Percentiles rank a stretch among this genome's conserved stretches.
These are phyloP conservation scores for Purpureocillium lavendulum DNA, from an alignment of 2,329 filamentous ascomycete species.

Conservation along the genomic window DNA sequence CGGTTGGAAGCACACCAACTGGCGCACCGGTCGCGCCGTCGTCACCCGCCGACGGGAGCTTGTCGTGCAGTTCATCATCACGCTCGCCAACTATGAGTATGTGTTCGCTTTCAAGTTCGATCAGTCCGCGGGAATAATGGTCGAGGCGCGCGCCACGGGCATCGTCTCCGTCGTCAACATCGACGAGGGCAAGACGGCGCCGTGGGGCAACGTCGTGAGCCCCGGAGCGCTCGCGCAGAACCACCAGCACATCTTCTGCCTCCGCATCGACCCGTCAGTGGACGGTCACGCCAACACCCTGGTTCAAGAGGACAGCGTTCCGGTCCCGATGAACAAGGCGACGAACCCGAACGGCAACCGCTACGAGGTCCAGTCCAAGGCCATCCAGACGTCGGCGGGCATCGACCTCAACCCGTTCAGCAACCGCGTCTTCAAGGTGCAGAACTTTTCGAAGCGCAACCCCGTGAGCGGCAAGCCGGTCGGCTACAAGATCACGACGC, in stretches of 20 bases:
- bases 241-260: slow-evolving; percentile 58
- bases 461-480: slow-evolving; percentile 34
- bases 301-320: slow-evolving; percentile 28
- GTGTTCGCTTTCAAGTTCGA: slow-evolving; percentile 37
- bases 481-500: slow-evolving; percentile 37
- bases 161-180: slow-evolving; percentile 37
- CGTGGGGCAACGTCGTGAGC: slow-evolving; percentile 51
- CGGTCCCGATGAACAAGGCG: slow-evolving; percentile 31
- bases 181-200: slow-evolving; percentile 44
- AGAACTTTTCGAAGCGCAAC: slow-evolving; percentile 35
- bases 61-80: slow-evolving; percentile 54
- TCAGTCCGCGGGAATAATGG: slow-evolving; percentile 34
- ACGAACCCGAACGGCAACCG: slow-evolving; percentile 42
- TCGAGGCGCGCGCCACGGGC: slow-evolving; percentile 27
- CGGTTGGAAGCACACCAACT: slow-evolving; percentile 54
- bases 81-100: slow-evolving; percentile 55
- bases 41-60: slow-evolving; percentile 47
- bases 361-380: slow-evolving; percentile 33
- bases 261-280: slow-evolving; percentile 54
- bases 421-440: slow-evolving; percentile 42
- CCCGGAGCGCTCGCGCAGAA: slow-evolving; percentile 54
- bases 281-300: slow-evolving; percentile 52
- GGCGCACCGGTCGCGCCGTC: slow-evolving; percentile 45
- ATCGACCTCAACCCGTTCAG: slow-evolving; percentile 39
- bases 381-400: slow-evolving; percentile 33